Evolutionary conservation across 441 rosid species (phyloP).

Genomic region (Raphanus hybrid): DNA sequence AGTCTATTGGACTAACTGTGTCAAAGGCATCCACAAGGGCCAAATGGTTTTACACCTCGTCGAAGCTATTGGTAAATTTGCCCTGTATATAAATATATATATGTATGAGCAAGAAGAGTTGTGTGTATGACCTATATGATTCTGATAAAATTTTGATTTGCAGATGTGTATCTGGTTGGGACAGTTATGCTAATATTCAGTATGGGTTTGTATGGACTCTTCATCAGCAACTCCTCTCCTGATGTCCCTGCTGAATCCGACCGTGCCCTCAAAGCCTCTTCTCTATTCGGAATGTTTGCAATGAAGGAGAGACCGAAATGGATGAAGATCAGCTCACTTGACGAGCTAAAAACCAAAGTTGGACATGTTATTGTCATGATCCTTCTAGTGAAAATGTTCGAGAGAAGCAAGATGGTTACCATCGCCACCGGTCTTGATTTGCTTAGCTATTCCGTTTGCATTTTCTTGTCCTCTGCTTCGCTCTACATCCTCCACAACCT

Average conservation of each 20-base stretch:
- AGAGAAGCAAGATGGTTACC: conserved; percentile 92
- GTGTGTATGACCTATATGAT: too few relatives aligned
- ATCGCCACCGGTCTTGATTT: conserved; percentile 80
- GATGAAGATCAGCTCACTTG: conserved; percentile 91
- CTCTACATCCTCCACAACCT: conserved; percentile 84
- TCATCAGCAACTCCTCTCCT: conserved; percentile 63
- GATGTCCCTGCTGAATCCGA: conserved; percentile 52
- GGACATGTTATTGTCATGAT: conserved; percentile 97
- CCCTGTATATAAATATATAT: too few relatives aligned
- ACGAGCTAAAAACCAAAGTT: conserved; percentile 88
- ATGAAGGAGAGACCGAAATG: conserved; percentile 91
- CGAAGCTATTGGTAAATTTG: conserved; percentile 76
- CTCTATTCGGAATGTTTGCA: conserved; percentile 92
- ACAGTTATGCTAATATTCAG: conserved; percentile 91
- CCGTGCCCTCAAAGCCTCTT: conserved; percentile 79
- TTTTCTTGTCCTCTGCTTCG: conserved; percentile 89
- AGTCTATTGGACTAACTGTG: conserved; percentile 82
- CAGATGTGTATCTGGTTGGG: conserved; percentile 93
- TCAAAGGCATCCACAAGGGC: conserved; percentile 80
- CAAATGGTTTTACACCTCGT: conserved; percentile 87
- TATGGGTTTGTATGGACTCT: conserved; percentile 87
- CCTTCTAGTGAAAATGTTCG: conserved; percentile 94
- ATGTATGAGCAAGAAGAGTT: too few relatives aligned
- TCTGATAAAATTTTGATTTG: conserved; percentile 17
- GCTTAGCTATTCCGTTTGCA: conserved; percentile 80